Base-by-base conservation (phyloP, 2,329 filamentous ascomycete species). In the Fusarium solani-melongenae region DNA sequence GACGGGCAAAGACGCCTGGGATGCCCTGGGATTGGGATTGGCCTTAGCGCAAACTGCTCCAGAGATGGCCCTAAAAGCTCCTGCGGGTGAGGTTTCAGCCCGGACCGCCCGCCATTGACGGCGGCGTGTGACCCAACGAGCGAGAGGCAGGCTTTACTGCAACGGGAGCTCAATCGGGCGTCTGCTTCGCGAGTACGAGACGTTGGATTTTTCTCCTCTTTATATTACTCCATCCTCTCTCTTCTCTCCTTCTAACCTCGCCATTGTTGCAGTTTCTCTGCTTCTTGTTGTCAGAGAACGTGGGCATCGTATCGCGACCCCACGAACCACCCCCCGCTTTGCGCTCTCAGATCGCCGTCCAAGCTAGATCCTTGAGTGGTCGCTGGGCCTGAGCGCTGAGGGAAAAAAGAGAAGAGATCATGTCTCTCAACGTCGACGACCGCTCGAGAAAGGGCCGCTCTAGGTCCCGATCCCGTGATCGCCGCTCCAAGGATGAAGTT, bases 351-450 rank as follows among this genome's bases (percentile, higher is more conserved):
- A 34, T 56, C 38, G 33, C 34, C 58, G 46, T 36, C 70, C 65
- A 64, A 55, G 27, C 53, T 61, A 41, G 55, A 59, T 60, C 55
- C 63, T 55, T 63, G 64, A 62, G 57, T 38, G 60, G 58, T 60
- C 29, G 33, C 66, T 57, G 33, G 20, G 62, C 61, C 20, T 74
- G 33, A 59, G 53, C 60, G 44, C 41, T 34, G 36, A 36, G 65
- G 51, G 27, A 62, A 60, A 53, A 31, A 33, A 64, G 33, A 34
- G 34, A 41, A 34, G 44, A 63, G 61, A 75, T 67, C 76, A 90
- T 90, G 88, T 89, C 88, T 74, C 82, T 89, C 51, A 82, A 84
- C 64, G 84, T 88, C 62, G 85, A 86, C 67, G 84, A 85, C 64
- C 79, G 79, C 66, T 80, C 81, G 57, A 83, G 83, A 53, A 84